Evolutionary conservation across 805 yeast genomes (phyloP).

Genomic region (Myxozyma melibiosi): DNA sequence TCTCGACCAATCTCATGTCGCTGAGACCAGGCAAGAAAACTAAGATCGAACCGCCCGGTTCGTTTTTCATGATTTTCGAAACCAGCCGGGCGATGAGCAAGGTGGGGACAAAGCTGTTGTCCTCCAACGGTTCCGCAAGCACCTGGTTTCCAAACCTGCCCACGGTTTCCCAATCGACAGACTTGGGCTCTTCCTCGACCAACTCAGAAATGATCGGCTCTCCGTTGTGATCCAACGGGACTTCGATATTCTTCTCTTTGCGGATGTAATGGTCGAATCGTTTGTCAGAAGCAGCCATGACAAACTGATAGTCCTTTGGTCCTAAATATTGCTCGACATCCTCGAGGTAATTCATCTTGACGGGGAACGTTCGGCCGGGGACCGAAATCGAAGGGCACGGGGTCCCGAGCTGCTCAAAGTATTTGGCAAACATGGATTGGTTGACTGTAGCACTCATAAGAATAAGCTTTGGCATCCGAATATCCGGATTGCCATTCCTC

Average conservation of each 20-base stretch:
- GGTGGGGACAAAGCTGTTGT: constrained; percentile 26
- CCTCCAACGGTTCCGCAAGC: background rate
- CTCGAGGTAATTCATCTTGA: constrained; percentile 72
- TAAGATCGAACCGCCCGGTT: constrained; percentile 31
- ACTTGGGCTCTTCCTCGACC: background rate
- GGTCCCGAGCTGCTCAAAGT: constrained; percentile 49
- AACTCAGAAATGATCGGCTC: background rate
- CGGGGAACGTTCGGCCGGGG: constrained; percentile 93
- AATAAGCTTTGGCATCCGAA: constrained; percentile 48
- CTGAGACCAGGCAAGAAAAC: constrained; percentile 36
- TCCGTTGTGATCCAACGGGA: too few relatives aligned
- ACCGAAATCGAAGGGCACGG: constrained; percentile 71
- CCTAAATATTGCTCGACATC: constrained; percentile 44
- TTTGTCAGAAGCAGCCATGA: background rate
- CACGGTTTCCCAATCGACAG: constrained; percentile 24
- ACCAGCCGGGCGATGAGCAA: constrained; percentile 23
- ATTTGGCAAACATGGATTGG: constrained; percentile 54
- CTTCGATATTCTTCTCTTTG: background rate
- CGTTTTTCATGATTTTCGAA: constrained; percentile 3
- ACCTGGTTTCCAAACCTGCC: constrained; percentile 16
- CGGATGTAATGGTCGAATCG: background rate
- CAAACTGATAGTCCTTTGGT: constrained; percentile 41
- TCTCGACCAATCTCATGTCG: constrained; percentile 23
- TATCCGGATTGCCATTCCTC: background rate
- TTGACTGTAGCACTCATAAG: constrained; percentile 68